These are phyloP conservation scores for Aureobasidium sp. DNA, from an alignment of 2,329 filamentous ascomycete species.

Conservation along the genomic window DNA sequence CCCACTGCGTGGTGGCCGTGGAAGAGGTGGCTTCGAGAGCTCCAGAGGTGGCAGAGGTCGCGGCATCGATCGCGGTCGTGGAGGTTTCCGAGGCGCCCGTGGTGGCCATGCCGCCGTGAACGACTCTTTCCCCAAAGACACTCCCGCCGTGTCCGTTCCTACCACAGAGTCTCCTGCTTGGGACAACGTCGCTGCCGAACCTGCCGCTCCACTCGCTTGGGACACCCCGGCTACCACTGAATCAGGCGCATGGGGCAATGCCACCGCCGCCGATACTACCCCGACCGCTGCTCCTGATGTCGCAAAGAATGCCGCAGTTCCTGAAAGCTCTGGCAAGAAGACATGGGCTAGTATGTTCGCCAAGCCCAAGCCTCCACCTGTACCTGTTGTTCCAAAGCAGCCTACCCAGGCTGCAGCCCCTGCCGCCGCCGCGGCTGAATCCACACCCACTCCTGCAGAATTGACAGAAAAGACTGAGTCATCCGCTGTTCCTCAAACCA, in stretches of 20 bases:
- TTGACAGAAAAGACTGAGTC: conserved; percentile 26
- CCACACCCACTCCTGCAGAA: conserved; percentile 24
- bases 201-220: conserved; percentile 26
- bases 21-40: conserved; percentile 41
- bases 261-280: conserved; percentile 19
- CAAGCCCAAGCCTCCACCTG: conserved; percentile 41
- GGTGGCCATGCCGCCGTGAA: conserved; percentile 53
- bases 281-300: conserved; percentile 27
- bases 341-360: conserved; percentile 50
- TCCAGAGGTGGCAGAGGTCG: conserved; percentile 57
- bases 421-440: not conserved
- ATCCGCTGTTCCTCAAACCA: conserved; percentile 21
- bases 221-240: conserved; percentile 21
- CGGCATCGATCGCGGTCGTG: conserved; percentile 51
- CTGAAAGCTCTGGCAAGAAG: conserved; percentile 39
- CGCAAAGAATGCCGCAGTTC: conserved; percentile 27
- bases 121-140: conserved; percentile 54
- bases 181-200: conserved; percentile 39
- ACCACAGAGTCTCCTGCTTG: conserved; percentile 63
- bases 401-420: conserved; percentile 23
- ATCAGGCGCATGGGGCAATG: conserved; percentile 39
- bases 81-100: conserved; percentile 51
- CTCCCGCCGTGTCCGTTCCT: conserved; percentile 49
- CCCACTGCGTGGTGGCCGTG: conserved; percentile 33
- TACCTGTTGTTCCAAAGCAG: conserved; percentile 33